Evolutionary conservation across 192 early-diverging fungal genomes (phyloP), one percentile per base, ranked within the genome.

Genomic region (Cladochytrium replicatum): DNA sequence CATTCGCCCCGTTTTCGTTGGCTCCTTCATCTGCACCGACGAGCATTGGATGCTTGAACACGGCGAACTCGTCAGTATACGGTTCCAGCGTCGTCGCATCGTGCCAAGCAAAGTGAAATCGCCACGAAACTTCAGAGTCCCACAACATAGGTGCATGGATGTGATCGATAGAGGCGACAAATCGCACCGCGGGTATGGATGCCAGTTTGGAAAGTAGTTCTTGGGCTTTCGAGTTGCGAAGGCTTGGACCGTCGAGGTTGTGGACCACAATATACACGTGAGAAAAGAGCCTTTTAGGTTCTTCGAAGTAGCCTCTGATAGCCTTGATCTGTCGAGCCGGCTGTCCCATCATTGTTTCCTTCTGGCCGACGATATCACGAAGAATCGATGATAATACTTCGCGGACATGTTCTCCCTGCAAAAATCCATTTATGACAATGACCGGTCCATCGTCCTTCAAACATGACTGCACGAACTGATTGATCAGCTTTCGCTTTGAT

Each of bases 101-200:
- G 60, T 93, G 91, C 88, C 89, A 93, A 1, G 83, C 60, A 84
- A 85, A 95, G 58, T 79, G 82, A 58, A 86, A 92, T 7, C 74
- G 66, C 3, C 75, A 58, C 2, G 74, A 41, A 21, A 71, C 71
- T 32, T 74, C 75, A 29, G 81, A 67, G 61, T 99, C 91, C 89
- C 89, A 95, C 17, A 96, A 67, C 21, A 95, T 55, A 3, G 85
- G 80, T 13, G 89, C 80, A 50, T 93, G 84, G 48, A 96, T 88
- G 50, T 99, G 86, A 62, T 99, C 95, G 19, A 91, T 68, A 0
- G 86, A 88, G 0, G 87, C 89, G 28, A 96, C 51, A 13, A 99
- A 32, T 34, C 83, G 81, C 15, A 99, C 74, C 28, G 71, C 61
- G 5, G 77, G 78, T 57, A 53, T 57, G 6, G 70, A 66, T 1